A percentile compares a stretch with the other conserved stretches of the same genome.
Evolutionary conservation across 2,329 filamentous ascomycete genomes (phyloP).

Genomic region (Ophiocordyceps unilateralis): DNA sequence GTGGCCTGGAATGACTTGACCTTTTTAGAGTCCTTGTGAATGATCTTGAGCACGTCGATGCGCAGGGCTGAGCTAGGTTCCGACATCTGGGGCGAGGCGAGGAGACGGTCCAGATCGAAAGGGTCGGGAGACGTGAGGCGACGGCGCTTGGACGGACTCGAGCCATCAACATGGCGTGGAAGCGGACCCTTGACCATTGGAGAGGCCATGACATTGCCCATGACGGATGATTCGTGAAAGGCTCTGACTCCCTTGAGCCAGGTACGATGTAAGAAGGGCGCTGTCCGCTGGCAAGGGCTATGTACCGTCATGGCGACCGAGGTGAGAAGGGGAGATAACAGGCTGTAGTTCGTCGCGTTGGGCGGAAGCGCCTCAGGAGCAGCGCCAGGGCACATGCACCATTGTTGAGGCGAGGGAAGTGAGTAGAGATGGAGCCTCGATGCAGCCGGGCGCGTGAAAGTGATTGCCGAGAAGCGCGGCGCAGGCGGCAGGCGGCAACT

Average conservation of each 20-base stretch:
- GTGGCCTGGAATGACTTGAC: constrained; percentile 12
- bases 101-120: constrained; percentile 14
- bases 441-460: background rate
- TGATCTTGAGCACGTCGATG: constrained; percentile 34
- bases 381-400: background rate
- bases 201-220: constrained; percentile 26
- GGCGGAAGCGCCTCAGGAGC: background rate
- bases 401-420: background rate
- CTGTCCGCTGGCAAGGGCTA: constrained; percentile 27
- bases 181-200: constrained; percentile 16
- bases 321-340: background rate
- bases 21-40: constrained; percentile 28
- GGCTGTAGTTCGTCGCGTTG: background rate
- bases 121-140: constrained; percentile 24
- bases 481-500: no score
- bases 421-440: background rate
- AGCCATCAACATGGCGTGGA: constrained; percentile 16
- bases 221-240: constrained; percentile 19
- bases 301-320: constrained; percentile 28
- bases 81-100: constrained; percentile 12
- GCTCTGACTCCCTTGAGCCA: constrained; percentile 30
- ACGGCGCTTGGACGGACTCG: constrained; percentile 30
- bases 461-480: background rate
- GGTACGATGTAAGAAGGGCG: constrained; percentile 37
- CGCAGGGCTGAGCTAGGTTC: constrained; percentile 25